These are phyloP conservation scores for Amyloporia xantha DNA, from an alignment of 768 basidiomycete species.

Conservation along the genomic window DNA sequence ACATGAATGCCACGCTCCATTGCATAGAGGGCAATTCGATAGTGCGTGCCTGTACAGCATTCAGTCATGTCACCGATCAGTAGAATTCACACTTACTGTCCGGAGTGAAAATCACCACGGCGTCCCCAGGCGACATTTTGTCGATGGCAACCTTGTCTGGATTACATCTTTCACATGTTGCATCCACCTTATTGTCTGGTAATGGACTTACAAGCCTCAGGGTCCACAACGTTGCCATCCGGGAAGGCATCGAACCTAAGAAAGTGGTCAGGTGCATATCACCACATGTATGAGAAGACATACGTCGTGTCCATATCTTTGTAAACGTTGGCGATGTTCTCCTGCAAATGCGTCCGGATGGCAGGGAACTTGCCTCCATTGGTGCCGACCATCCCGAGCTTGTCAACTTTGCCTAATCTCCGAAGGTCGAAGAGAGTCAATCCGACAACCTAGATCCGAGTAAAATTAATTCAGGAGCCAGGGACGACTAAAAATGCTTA, in stretches of 20 bases:
- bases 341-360: conserved; percentile 71
- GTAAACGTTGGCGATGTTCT: conserved; percentile 81
- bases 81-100: conserved; percentile 53
- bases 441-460: conserved; percentile 79
- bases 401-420: conserved; percentile 72
- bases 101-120: conserved; percentile 91
- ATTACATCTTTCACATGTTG: not conserved
- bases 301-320: conserved; percentile 83
- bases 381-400: conserved; percentile 84
- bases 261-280: not conserved
- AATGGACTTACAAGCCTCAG: conserved; percentile 67
- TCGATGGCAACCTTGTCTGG: conserved; percentile 82
- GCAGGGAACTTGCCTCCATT: conserved; percentile 85
- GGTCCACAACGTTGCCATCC: conserved; percentile 56
- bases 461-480: conserved; percentile 89
- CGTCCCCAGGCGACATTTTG: conserved; percentile 70
- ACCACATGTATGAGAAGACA: conserved; percentile 19
- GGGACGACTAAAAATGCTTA: no score
- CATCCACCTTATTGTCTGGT: no score
- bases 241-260: conserved; percentile 81
- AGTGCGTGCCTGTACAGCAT: conserved; percentile 59
- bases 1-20: conserved; percentile 84
- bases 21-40: conserved; percentile 78
- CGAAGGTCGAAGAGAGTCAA: conserved; percentile 87
- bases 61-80: not conserved